These are phyloP conservation scores for Seiridium unicorne DNA, from an alignment of 2,329 filamentous ascomycete genomes.

Conservation along the genomic window DNA sequence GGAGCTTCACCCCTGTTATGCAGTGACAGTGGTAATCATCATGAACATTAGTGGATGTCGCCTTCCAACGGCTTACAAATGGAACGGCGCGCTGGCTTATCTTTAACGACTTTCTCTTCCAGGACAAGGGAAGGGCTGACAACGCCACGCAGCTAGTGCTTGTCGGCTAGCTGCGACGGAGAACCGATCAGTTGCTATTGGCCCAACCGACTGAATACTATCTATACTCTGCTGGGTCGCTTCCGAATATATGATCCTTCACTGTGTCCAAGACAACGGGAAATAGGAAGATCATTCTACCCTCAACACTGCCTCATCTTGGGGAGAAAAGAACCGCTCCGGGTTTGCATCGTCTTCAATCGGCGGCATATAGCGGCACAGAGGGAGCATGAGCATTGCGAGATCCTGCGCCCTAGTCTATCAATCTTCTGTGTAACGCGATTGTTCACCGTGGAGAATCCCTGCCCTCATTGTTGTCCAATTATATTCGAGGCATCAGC, in stretches of 20 bases:
- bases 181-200: not conserved
- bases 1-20: not conserved
- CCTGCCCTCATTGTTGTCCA: too few relatives aligned
- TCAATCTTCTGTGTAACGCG: not conserved
- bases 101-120: constrained; percentile 4
- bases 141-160: not conserved
- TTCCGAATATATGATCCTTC: too few relatives aligned
- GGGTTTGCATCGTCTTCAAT: too few relatives aligned
- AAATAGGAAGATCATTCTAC: too few relatives aligned
- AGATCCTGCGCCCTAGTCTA: constrained; percentile 1
- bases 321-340: too few relatives aligned
- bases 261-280: too few relatives aligned
- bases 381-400: not conserved
- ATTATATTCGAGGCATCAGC: too few relatives aligned
- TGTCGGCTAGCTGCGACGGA: not conserved
- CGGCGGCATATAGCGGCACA: not conserved
- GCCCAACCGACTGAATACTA: not conserved
- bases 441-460: not conserved
- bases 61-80: constrained; percentile 7
- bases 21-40: not conserved
- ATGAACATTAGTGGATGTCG: not conserved
- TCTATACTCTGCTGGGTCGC: too few relatives aligned
- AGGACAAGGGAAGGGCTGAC: not conserved
- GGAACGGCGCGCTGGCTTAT: not conserved
- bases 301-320: too few relatives aligned